Evolutionary conservation across 2,329 filamentous ascomycete species (phyloP).

Genomic region (Macrophomina phaseolina): DNA sequence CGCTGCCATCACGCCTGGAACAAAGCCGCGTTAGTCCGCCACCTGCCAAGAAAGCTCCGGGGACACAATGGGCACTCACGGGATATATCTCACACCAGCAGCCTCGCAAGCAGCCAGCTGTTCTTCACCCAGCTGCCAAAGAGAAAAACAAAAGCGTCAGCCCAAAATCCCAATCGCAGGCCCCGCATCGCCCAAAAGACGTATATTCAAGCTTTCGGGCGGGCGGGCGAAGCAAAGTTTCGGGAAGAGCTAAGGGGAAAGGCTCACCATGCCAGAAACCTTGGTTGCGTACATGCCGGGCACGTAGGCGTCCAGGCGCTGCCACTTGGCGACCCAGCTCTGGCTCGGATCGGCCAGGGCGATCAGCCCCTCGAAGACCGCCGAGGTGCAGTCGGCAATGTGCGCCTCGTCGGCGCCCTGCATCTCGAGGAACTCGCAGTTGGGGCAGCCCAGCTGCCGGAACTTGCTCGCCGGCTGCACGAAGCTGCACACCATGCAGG

Average conservation of each 20-base stretch:
- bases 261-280: conserved; percentile 76
- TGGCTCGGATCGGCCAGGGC: conserved; percentile 79
- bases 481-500: conserved; percentile 98
- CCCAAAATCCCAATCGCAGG: background rate
- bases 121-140: conserved; percentile 60
- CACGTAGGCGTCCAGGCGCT: conserved; percentile 87
- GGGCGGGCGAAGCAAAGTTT: background rate
- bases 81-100: conserved; percentile 66
- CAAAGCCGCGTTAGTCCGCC: background rate
- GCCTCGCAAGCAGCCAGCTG: conserved; percentile 62
- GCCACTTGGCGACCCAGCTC: conserved; percentile 97
- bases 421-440: conserved; percentile 94
- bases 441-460: conserved; percentile 85
- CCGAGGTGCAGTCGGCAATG: conserved; percentile 91
- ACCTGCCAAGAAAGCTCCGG: background rate
- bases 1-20: conserved; percentile 40
- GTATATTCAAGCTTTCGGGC: no score
- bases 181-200: no score
- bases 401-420: conserved; percentile 73
- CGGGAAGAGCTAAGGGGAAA: background rate
- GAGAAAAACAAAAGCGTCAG: background rate
- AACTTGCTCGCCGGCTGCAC: conserved; percentile 86
- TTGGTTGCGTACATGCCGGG: conserved; percentile 93
- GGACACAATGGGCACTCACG: conserved; percentile 38
- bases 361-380: conserved; percentile 93